Base-by-base conservation (phyloP, 208 protist genomes). In the Herpetomonas tarakana region DNA sequence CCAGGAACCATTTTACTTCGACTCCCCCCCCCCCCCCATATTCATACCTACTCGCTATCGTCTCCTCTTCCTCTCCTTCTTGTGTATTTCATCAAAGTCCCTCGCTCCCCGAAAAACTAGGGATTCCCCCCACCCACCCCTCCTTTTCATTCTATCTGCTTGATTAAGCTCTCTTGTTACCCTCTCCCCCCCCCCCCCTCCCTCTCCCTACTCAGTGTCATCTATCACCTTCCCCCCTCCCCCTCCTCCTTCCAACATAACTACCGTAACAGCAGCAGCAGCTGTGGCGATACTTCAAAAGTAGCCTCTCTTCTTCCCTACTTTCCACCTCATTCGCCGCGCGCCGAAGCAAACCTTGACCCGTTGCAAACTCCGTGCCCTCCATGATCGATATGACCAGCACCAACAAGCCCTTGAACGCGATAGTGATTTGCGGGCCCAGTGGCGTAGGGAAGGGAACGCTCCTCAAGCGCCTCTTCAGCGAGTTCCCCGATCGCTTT, bases 381-480 rank as follows among this genome's bases (percentile, higher is more conserved):
- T 19, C 12, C 49, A 18, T 50, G 35, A 49, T 6, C 18, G 19
- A 58, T 31, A 58, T 19, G 3, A 26, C 27, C 28, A 35, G 7
- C 9, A 63, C 31, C 29, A 31, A 24, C 30, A 56, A 65, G 45
- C 67, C 75, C 0, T 66, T 96, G 22, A 78, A 93, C 44, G 86
- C 85, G 18, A 72, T 98, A 52, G 86, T 96, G 24, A 62, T 98
- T 26, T 93, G 83, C 62, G 96, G 96, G 0, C 96, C 96, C 4
- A 91, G 81, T 19, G 96, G 96, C 29, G 92, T 96, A 2, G 96
- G 96, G 51, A 98, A 98, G 71, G 81, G 88, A 29, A 97, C 96
- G 39, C 81, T 98, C 27, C 67, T 98, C 55, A 63, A 78, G 31
- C 74, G 78, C 14, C 83, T 98, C 25, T 76, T 96, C 53, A 62